Conservation (phyloP, 192 early-diverging fungal genomes). For the Physocladia obscura region DNA sequence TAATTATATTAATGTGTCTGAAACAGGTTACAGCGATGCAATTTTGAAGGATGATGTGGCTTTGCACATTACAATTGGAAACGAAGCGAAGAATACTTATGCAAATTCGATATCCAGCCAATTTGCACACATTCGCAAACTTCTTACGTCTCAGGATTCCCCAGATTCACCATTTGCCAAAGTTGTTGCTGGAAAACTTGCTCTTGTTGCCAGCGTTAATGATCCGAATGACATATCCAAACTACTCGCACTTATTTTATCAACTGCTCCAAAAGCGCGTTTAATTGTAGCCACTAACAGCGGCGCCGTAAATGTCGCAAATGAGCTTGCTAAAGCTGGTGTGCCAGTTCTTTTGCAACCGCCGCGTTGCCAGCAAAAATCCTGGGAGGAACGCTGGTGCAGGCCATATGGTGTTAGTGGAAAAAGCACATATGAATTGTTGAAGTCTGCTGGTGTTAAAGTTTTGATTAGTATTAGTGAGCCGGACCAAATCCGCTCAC, state of each 20-base stretch:
- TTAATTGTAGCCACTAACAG: constrained; percentile 60
- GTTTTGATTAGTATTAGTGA: constrained; percentile 43
- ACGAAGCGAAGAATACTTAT: constrained; percentile 1
- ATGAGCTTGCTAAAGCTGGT: constrained; percentile 49
- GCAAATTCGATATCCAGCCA: constrained; percentile 37
- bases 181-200: constrained; percentile 19
- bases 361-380: constrained; percentile 60
- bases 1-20: not conserved
- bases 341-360: constrained; percentile 69
- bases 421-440: constrained; percentile 51
- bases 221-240: constrained; percentile 60
- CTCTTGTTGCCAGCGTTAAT: constrained; percentile 25
- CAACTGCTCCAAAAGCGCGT: constrained; percentile 1
- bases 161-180: constrained; percentile 13
- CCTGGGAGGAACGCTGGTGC: constrained; percentile 63
- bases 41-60: constrained; percentile 3
- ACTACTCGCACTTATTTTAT: constrained; percentile 59
- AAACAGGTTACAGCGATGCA: not conserved
- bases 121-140: constrained; percentile 18
- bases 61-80: constrained; percentile 6
- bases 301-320: constrained; percentile 67
- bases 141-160: constrained; percentile 8
- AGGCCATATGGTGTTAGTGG: constrained; percentile 51
- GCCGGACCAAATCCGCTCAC: constrained; percentile 50
- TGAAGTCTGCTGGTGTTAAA: constrained; percentile 61